A percentile compares a stretch with the other conserved stretches of the same genome.
Conservation (phyloP, 192 early-diverging fungal genomes). For the Phycomyces nitens region DNA sequence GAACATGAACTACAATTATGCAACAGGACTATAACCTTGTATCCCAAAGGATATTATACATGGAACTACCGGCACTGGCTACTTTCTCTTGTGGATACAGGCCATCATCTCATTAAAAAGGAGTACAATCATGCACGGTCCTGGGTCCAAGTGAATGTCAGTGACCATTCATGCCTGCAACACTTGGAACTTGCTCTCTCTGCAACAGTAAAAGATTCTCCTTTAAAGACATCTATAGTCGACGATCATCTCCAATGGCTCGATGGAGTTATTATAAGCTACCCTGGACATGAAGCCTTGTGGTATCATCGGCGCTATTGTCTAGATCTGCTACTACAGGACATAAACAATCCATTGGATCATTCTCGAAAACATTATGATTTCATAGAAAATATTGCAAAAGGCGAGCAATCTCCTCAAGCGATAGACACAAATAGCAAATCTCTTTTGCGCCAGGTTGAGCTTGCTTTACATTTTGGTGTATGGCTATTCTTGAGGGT, state of each 20-base stretch:
- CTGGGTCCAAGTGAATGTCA: conserved; percentile 39
- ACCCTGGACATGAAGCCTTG: conserved; percentile 49
- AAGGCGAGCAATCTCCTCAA: background rate
- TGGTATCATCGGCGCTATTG: conserved; percentile 52
- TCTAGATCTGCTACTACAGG: background rate
- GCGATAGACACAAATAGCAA: background rate
- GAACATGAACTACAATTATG: conserved; percentile 34
- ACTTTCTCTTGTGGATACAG: conserved; percentile 17
- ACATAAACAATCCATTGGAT: background rate
- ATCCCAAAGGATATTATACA: conserved; percentile 53
- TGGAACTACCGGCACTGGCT: conserved; percentile 53
- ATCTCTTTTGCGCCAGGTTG: background rate
- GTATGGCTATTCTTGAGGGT: conserved; percentile 19
- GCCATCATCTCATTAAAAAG: conserved; percentile 9
- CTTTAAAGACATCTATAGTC: background rate
- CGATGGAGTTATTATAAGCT: conserved; percentile 28
- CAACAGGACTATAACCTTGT: conserved; percentile 31
- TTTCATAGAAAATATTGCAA: background rate
- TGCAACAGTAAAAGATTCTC: background rate
- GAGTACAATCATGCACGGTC: conserved; percentile 1
- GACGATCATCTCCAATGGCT: conserved; percentile 21
- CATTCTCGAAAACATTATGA: background rate
- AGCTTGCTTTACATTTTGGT: conserved; percentile 19
- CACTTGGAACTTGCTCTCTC: conserved; percentile 40
- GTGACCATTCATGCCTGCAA: conserved; percentile 48